Base-by-base conservation (phyloP, 2,329 filamentous ascomycete species). In the Diplocarpon rosae region DNA sequence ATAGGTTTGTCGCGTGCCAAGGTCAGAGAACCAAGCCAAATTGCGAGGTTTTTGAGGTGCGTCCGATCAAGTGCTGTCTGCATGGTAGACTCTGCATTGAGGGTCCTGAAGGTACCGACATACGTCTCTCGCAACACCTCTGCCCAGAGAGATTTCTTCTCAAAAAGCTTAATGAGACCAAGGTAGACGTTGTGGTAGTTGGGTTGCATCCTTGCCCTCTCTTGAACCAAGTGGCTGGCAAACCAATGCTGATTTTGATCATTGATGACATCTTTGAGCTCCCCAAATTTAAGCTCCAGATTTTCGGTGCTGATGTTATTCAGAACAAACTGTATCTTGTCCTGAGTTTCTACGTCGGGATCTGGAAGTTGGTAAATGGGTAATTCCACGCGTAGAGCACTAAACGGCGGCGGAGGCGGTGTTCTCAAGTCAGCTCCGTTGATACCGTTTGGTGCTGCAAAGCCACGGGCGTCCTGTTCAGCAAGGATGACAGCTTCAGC, bases 291-390 rank as follows among this genome's bases (percentile, higher is more conserved):
- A 33, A 82, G 75, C 42, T 85, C 79, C 14, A 98, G 70, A 36
- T 95, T 96, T 34, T 83, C 80, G 55, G 92, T 83, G 0, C 92
- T 96, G 42, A 98, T 81, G 56, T 98, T 98, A 71, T 98, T 98
- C 47, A 98, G 71, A 20, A 93, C 85, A 58, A 98, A 98, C 54
- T 95, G 80, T 32, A 98, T 88, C 63, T 87, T 93, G 63, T 94
- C 92, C 56, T 95, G 89, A 0, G 84, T 76, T 16, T 90, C 85
- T 52, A 86, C 83, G 50, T 83, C 75, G 0, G 92, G 93, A 12
- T 94, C 85, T 57, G 92, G 83, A 53, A 83, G 93, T 13, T 75
- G 73, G 10, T 70, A 67, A 16, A 78, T 68, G 4, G 79, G 76
- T 5, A 82, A 73, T 45, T 94, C 88, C 30, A 87, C 76, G 48